Conservation (phyloP, 352 stramenopile species). For the Phytophthora vignae region DNA sequence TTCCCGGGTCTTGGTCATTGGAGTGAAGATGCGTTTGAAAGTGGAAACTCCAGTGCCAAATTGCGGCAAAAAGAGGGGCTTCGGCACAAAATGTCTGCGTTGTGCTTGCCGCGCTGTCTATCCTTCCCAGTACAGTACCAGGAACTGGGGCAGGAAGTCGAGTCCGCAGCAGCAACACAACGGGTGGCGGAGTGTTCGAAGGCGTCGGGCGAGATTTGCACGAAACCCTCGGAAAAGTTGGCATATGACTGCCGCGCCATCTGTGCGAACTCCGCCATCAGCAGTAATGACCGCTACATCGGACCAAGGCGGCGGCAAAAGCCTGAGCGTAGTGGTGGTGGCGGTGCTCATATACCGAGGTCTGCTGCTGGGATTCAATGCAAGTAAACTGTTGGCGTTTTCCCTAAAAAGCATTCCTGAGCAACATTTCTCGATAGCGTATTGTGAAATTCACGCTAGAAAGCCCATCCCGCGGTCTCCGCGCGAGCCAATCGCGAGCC, state of each 20-base stretch:
- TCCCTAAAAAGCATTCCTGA: background rate
- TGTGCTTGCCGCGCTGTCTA: background rate
- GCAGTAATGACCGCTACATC: background rate
- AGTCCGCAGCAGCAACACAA: constrained; percentile 14
- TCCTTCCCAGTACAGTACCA: background rate
- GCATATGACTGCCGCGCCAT: constrained; percentile 13
- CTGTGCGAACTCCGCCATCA: constrained; percentile 2
- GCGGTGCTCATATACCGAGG: background rate
- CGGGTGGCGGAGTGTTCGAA: constrained; percentile 12
- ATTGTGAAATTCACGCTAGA: background rate
- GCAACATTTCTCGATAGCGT: too few species aligned
- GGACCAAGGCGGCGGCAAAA: background rate
- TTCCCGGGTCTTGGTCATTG: too few species aligned
- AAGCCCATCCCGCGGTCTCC: too few species aligned
- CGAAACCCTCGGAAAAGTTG: constrained; percentile 8
- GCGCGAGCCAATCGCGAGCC: too few species aligned
- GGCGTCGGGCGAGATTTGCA: constrained; percentile 13
- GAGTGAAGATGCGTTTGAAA: background rate
- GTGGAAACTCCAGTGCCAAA: background rate
- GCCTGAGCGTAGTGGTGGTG: background rate
- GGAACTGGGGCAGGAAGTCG: background rate
- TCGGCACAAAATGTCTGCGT: background rate
- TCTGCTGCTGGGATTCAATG: background rate
- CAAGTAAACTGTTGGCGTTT: too few species aligned
- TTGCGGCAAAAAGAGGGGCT: background rate